Evolutionary conservation across 2,329 filamentous ascomycete species (phyloP).

Genomic region (Stemphylium beticola): DNA sequence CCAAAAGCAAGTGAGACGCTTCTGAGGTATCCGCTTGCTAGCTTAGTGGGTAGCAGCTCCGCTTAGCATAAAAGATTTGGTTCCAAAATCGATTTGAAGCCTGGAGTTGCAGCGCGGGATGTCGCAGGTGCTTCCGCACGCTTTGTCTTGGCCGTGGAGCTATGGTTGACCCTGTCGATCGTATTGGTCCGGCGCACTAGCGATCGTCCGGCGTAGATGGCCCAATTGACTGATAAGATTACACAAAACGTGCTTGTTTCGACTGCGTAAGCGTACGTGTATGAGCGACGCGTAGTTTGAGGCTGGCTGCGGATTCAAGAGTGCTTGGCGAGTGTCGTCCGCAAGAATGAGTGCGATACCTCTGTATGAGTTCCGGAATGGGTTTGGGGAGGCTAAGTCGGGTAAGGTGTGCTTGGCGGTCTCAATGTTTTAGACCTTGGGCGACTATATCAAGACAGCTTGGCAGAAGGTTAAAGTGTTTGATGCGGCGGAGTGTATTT

Average conservation of each 20-base stretch:
- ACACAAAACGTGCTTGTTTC: conserved; percentile 26
- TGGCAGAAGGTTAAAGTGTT: conserved; percentile 27
- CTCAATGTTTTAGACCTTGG: conserved; percentile 34
- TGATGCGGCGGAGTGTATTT: conserved; percentile 39
- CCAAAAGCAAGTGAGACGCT: conserved; percentile 16
- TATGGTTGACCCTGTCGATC: conserved; percentile 20
- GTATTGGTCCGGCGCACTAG: conserved; percentile 25
- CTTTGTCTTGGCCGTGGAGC: conserved; percentile 28
- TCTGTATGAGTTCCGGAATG: conserved; percentile 22
- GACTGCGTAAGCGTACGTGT: conserved; percentile 21
- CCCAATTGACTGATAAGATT: conserved; percentile 6
- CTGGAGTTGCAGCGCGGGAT: conserved; percentile 37
- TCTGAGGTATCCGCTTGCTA: conserved; percentile 8
- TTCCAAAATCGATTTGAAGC: conserved; percentile 19
- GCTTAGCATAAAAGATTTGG: conserved; percentile 16
- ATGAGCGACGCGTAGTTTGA: conserved; percentile 17
- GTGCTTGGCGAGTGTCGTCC: conserved; percentile 33
- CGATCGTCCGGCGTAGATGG: conserved; percentile 25
- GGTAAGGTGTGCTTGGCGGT: conserved; percentile 27
- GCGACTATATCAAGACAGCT: conserved; percentile 31
- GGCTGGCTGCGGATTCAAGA: conserved; percentile 26
- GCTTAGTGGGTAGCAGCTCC: conserved; percentile 9
- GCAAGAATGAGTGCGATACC: conserved; percentile 21
- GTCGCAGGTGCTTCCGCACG: conserved; percentile 36
- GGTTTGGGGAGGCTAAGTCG: conserved; percentile 34